Percentiles rank a stretch among this genome's conserved stretches.
phyloP scores from a whole-genome alignment of 441 rosid genomes.

The Populus hybrid region DNA sequence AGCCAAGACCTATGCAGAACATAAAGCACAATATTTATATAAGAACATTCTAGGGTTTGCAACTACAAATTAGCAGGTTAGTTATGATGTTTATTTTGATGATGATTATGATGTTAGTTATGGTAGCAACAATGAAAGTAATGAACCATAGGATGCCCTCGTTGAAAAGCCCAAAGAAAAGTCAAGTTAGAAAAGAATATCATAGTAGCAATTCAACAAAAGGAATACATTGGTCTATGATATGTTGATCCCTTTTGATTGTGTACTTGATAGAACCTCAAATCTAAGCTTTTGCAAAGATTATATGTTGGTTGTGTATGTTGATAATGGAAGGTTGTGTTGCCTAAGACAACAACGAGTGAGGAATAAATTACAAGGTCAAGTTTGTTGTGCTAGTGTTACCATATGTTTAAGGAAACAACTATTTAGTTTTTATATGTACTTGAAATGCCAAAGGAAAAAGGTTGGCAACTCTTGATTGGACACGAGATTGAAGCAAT shows the following conservation, averaged over 20 bases:
- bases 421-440: neutral
- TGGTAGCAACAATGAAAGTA: neutral
- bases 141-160: neutral
- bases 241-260: neutral
- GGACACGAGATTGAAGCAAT: neutral
- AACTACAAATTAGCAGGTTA: neutral
- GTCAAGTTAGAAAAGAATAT: neutral
- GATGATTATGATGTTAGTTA: neutral
- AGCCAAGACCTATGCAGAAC: neutral
- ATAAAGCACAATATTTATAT: neutral
- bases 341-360: neutral
- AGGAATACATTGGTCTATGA: neutral
- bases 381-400: neutral
- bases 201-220: neutral
- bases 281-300: too few species aligned
- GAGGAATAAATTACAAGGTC: neutral
- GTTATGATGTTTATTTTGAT: neutral
- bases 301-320: neutral
- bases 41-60: neutral
- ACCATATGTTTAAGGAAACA: too few species aligned
- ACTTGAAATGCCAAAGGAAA: neutral
- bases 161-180: neutral
- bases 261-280: neutral
- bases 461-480: neutral
- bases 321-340: neutral